phyloP scores from a whole-genome alignment of 495 filamentous ascomycete species.

The Hypoxylon lienhwacheense region DNA sequence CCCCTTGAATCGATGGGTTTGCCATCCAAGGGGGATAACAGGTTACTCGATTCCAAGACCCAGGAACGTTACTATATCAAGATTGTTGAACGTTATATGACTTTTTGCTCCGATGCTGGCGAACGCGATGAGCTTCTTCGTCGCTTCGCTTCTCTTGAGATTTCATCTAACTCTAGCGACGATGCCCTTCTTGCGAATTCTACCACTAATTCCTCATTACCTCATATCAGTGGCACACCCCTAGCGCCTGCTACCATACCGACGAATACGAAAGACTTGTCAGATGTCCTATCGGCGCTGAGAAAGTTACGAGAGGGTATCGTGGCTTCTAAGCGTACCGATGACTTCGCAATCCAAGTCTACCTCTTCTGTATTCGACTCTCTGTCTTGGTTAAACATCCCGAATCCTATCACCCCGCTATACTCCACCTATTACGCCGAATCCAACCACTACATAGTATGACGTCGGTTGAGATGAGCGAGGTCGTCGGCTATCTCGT shows the following conservation, averaged over 20 bases:
- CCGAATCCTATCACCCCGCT: slow-evolving; percentile 88
- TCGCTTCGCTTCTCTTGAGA: slow-evolving; percentile 68
- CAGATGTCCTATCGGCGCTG: slow-evolving; percentile 66
- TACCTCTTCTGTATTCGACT: slow-evolving; percentile 81
- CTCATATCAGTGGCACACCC: slow-evolving; percentile 2
- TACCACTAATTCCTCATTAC: slow-evolving; percentile 4
- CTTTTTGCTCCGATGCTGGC: slow-evolving; percentile 72
- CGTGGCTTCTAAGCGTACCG: slow-evolving; percentile 67
- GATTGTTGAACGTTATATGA: slow-evolving; percentile 83
- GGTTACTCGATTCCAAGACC: slow-evolving; percentile 69
- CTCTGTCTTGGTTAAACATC: slow-evolving; percentile 74
- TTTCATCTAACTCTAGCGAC: slow-evolving; percentile 35
- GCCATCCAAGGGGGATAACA: slow-evolving; percentile 84
- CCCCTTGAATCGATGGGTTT: slow-evolving; percentile 76
- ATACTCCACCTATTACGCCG: slow-evolving; percentile 72
- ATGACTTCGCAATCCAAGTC: slow-evolving; percentile 69
- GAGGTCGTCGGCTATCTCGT: slow-evolving; percentile 81
- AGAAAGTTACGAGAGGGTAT: slow-evolving; percentile 91
- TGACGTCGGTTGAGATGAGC: slow-evolving; percentile 67
- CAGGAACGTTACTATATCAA: slow-evolving; percentile 85
- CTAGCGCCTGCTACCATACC: slow-evolving; percentile 22
- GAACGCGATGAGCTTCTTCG: slow-evolving; percentile 69
- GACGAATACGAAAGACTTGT: slow-evolving; percentile 44
- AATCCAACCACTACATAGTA: slow-evolving; percentile 65
- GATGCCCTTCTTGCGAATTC: slow-evolving; percentile 16